Evolutionary conservation across 495 filamentous ascomycete genomes (phyloP).

Genomic region (Lindgomyces ingoldianus): DNA sequence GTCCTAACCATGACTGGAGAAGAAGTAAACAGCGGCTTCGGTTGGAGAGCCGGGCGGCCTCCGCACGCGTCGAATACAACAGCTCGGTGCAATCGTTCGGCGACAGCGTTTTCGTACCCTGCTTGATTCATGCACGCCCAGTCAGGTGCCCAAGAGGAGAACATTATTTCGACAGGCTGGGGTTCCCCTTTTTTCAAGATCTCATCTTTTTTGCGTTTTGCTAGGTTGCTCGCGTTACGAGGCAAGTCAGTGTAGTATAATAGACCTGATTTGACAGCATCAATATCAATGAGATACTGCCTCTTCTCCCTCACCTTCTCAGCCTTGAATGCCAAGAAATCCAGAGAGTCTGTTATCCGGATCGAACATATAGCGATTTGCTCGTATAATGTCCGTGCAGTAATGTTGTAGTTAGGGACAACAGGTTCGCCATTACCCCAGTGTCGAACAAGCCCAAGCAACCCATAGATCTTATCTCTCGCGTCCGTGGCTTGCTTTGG

Average conservation of each 20-base stretch:
- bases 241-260: background rate
- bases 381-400: background rate
- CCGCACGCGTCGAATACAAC: slow-evolving; percentile 8
- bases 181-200: background rate
- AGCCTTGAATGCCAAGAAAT: slow-evolving; percentile 14
- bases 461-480: slow-evolving; percentile 19
- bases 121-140: slow-evolving; percentile 1
- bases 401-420: slow-evolving; percentile 12
- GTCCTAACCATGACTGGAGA: background rate
- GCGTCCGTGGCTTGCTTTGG: slow-evolving; percentile 12
- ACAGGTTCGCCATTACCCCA: slow-evolving; percentile 8
- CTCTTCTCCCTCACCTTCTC: background rate
- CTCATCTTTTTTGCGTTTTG: background rate
- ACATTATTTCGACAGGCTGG: background rate
- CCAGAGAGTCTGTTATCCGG: background rate
- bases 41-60: background rate
- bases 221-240: background rate
- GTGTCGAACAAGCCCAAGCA: slow-evolving; percentile 12
- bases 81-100: slow-evolving; percentile 11
- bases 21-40: background rate
- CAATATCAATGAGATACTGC: background rate
- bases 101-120: background rate
- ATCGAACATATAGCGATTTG: slow-evolving; percentile 4
- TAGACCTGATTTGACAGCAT: background rate
- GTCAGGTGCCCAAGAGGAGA: background rate